Percentiles rank a stretch among this genome's conserved stretches.
phyloP scores from a whole-genome alignment of 768 basidiomycete species.

The Lactifluus rugatus region DNA sequence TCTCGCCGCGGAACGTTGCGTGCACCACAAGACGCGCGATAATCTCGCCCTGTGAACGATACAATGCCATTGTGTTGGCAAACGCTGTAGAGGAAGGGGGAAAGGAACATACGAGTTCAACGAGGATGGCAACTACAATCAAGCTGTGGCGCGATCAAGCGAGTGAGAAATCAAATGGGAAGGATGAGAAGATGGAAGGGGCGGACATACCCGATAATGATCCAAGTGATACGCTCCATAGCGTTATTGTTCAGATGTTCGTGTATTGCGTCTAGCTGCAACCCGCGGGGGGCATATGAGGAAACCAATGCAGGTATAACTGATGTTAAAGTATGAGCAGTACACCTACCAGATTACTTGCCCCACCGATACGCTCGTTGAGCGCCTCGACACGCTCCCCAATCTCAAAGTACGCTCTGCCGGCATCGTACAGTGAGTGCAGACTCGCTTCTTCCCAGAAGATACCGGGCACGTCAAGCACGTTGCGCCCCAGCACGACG shows the following conservation, averaged over 20 bases:
- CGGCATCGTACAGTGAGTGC: slow-evolving; percentile 83
- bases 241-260: slow-evolving; percentile 85
- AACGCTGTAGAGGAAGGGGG: not conserved
- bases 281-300: not conserved
- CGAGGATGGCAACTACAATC: slow-evolving; percentile 82
- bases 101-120: slow-evolving; percentile 55
- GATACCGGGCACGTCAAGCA: slow-evolving; percentile 85
- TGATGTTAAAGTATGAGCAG: not conserved
- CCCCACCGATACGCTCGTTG: slow-evolving; percentile 81
- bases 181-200: slow-evolving; percentile 25
- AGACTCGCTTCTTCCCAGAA: slow-evolving; percentile 94
- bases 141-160: slow-evolving; percentile 40
- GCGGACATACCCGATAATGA: slow-evolving; percentile 47
- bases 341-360: slow-evolving; percentile 72
- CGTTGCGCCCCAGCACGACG: slow-evolving; percentile 86
- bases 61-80: not conserved
- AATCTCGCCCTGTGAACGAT: slow-evolving; percentile 56
- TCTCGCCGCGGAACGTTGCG: slow-evolving; percentile 28
- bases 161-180: slow-evolving; percentile 10
- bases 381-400: slow-evolving; percentile 69
- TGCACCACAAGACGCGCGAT: slow-evolving; percentile 69
- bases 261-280: slow-evolving; percentile 81
- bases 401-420: slow-evolving; percentile 93
- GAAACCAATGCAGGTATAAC: not conserved
- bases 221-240: slow-evolving; percentile 86